These are phyloP conservation scores for Phytophthora macrochlamydospora DNA, from an alignment of 352 stramenopile genomes.

Conservation along the genomic window DNA sequence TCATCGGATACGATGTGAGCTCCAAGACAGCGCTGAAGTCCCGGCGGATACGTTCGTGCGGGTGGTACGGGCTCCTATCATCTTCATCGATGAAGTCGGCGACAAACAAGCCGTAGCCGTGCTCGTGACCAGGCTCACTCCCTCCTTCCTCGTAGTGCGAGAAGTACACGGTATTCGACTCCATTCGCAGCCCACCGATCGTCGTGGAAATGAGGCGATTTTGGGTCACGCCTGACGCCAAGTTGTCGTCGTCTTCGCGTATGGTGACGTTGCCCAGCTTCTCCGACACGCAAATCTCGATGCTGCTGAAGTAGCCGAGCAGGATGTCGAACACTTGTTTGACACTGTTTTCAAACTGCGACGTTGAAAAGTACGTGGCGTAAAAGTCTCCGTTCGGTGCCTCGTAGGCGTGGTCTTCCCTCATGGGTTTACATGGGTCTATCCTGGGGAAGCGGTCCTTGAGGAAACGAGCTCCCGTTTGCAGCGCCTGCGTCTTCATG, in stretches of 20 bases:
- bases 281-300: constrained; percentile 56
- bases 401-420: constrained; percentile 34
- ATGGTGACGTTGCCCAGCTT: constrained; percentile 50
- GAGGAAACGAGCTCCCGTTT: constrained; percentile 29
- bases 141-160: constrained; percentile 35
- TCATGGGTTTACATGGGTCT: constrained; percentile 30
- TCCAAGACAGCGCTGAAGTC: constrained; percentile 39
- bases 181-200: constrained; percentile 26
- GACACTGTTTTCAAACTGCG: constrained; percentile 37
- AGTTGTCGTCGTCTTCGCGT: constrained; percentile 46
- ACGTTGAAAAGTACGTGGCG: constrained; percentile 25
- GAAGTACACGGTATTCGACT: constrained; percentile 47
- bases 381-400: constrained; percentile 29
- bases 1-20: constrained; percentile 26
- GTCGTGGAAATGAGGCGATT: constrained; percentile 42
- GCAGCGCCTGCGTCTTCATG: constrained; percentile 22
- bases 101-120: constrained; percentile 35
- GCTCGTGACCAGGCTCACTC: constrained; percentile 12
- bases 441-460: constrained; percentile 20
- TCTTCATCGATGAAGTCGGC: constrained; percentile 48
- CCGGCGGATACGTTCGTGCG: constrained; percentile 39
- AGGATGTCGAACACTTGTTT: constrained; percentile 52
- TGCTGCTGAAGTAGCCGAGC: constrained; percentile 36
- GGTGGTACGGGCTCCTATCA: constrained; percentile 43
- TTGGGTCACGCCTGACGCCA: constrained; percentile 32